Evolutionary conservation across 768 basidiomycete genomes (phyloP), one percentile per base, ranked within the genome.

Genomic region (Rhodotorula paludigena): DNA sequence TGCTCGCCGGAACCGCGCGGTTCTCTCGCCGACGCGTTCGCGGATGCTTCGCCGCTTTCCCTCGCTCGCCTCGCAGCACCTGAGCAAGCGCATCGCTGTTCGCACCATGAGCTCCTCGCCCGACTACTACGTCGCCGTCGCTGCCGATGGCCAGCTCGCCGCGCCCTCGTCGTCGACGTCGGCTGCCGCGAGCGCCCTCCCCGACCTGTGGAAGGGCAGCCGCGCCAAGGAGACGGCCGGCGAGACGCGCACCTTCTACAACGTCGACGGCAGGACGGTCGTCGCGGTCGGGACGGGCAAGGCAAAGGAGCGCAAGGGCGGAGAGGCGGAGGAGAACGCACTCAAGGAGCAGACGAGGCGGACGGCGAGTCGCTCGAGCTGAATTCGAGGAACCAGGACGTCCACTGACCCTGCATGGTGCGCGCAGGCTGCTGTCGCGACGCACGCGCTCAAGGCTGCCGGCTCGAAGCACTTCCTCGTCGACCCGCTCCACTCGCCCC

Each of bases 351-450:
- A 64, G 39, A 41, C 63, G 0, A 20, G 68, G 7, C 39, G 53
- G 41, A 42, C 57, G 12, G 63, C 39, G 18, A 25, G 4, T 8
- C 21, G 16, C 32, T n/a, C n/a, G n/a, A n/a, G n/a, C n/a, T n/a
- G n/a, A n/a, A n/a, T n/a, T n/a, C n/a, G n/a, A n/a, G n/a, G n/a
- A n/a, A 12, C 39, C 35, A 12, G 20, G 11, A 20, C 4, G 21
- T 28, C 44, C 30, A 20, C 44, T 88, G 15, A 85, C 41, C 80
- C 87, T 14, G 86, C 8, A 25, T 20, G 18, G 6, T 9, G 9
- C 28, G 0, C 84, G 73, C 83, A 88, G 16, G 82, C 90, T 21
- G 90, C 87, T 16, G 84, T 81, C 57, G 88, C 85, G 11, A 84
- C 90, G 49, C 89, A 88, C 78, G 83, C 84, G 52, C 78, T 89